Percentiles rank a stretch among this genome's conserved stretches.
Evolutionary conservation across 352 stramenopile species (phyloP).

Genomic region (Phytophthora melonis): DNA sequence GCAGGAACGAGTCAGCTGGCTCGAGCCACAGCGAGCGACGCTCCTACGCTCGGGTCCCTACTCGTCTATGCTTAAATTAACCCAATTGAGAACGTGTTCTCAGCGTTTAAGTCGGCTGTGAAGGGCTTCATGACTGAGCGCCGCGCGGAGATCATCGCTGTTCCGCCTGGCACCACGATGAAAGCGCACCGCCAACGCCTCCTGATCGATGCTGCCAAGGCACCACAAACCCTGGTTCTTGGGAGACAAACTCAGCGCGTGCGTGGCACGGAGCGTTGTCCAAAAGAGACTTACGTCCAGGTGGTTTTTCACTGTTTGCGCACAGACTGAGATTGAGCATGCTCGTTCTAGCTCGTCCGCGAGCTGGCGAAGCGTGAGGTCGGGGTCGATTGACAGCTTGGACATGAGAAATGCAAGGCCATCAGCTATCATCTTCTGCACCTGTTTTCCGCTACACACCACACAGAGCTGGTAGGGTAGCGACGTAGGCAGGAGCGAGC

Average conservation of each 20-base stretch:
- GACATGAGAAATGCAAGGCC: neutral
- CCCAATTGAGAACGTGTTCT: conserved; percentile 1
- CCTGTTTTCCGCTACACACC: neutral
- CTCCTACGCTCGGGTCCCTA: neutral
- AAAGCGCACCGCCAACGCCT: neutral
- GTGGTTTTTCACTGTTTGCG: neutral
- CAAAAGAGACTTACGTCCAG: conserved; percentile 1
- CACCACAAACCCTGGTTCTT: too few relatives aligned
- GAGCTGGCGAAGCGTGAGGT: conserved; percentile 5
- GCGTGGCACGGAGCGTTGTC: too few relatives aligned
- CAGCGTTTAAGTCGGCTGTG: neutral
- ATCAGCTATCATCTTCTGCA: neutral
- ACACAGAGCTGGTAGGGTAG: neutral
- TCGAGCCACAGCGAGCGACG: too few relatives aligned
- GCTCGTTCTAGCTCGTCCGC: neutral
- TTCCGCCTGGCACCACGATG: neutral
- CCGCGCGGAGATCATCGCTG: neutral
- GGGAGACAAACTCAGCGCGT: too few relatives aligned
- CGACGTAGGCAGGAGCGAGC: too few relatives aligned
- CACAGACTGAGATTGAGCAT: neutral
- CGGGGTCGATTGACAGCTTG: neutral
- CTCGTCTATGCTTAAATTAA: neutral
- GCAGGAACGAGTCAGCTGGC: too few relatives aligned
- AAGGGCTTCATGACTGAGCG: neutral
- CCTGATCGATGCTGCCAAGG: neutral